Base-by-base conservation (phyloP, 2,329 filamentous ascomycete species). In the Clarireedia paspali region DNA sequence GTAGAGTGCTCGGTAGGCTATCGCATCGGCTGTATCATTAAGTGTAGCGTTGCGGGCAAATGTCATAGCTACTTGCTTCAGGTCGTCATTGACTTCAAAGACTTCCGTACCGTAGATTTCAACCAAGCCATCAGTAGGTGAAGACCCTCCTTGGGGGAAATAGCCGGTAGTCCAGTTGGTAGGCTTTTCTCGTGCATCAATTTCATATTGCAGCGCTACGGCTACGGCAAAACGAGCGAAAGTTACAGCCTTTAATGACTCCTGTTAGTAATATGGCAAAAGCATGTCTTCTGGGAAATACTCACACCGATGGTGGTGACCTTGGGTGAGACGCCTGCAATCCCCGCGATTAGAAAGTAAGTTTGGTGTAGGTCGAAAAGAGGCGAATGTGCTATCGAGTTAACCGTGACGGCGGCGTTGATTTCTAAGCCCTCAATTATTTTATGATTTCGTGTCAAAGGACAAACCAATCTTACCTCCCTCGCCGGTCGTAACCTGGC, bases 151-250 rank as follows among this genome's bases (percentile, higher is more conserved):
- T 63, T 81, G 83, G 1, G 83, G 77, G 26, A 89, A 74, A 67
- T 89, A 89, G 3, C 85, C 85, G 0, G 84, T 87, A 0, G 76
- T 72, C 70, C 78, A 88, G 67, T 82, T 82, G 3, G 66, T 64
- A 0, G 84, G 83, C 36, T 88, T 78, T 60, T 88, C 85, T 34
- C 86, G 79, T 1, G 79, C 72, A 63, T 89, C 87, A 58, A 90
- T 80, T 69, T 90, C 87, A 61, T 89, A 87, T 68, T 90, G 86
- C 55, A 89, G 73, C 0, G 82, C 85, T 2, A 89, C 84, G 65
- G 90, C 87, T 3, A 90, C 78, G 0, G 85, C 80, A 65, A 82
- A 91, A 10, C 79, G 77, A 30, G 83, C 79, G 49, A 91, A 80
- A 0, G 84, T 83, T 0, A 88, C 85, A 38, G 79, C 77, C 50